A percentile compares a stretch with the other conserved stretches of the same genome.
Evolutionary conservation across 305 asterid genomes (phyloP).

Genomic region (Rubia tinctorum): DNA sequence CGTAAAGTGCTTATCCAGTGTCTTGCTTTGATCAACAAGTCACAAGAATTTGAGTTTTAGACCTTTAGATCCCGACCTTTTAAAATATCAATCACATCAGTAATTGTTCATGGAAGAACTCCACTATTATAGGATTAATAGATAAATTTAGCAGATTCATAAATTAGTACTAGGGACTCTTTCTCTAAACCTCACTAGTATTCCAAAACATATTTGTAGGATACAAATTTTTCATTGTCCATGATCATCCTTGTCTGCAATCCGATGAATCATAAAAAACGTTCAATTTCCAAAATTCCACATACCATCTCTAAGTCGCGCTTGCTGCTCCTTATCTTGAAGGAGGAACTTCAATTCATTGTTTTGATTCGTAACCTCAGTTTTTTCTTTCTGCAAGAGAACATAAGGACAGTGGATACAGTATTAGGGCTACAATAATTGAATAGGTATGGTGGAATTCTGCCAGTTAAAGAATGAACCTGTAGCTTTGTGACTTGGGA

Average conservation of each 20-base stretch:
- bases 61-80: background rate
- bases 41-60: background rate
- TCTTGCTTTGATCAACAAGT: background rate
- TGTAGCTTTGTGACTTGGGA: conserved; percentile 68
- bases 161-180: background rate
- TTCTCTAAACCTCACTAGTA: too few relatives aligned
- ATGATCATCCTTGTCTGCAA: background rate
- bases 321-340: conserved; percentile 86
- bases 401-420: conserved; percentile 11
- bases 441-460: conserved; percentile 12
- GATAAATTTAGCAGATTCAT: background rate
- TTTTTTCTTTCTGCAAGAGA: conserved; percentile 53
- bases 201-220: too few relatives aligned
- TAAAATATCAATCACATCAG: background rate
- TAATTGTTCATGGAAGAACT: background rate
- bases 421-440: conserved; percentile 3
- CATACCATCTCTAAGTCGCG: conserved; percentile 82
- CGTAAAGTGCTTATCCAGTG: background rate
- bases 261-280: background rate
- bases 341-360: conserved; percentile 82
- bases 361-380: conserved; percentile 64
- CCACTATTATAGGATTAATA: too few relatives aligned
- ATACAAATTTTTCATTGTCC: background rate
- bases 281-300: background rate
- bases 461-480: conserved; percentile 32